Percentiles rank a stretch among this genome's conserved stretches.
These are phyloP conservation scores for Clonostachys rhizophaga DNA, from an alignment of 2,329 filamentous ascomycete genomes.

Conservation along the genomic window DNA sequence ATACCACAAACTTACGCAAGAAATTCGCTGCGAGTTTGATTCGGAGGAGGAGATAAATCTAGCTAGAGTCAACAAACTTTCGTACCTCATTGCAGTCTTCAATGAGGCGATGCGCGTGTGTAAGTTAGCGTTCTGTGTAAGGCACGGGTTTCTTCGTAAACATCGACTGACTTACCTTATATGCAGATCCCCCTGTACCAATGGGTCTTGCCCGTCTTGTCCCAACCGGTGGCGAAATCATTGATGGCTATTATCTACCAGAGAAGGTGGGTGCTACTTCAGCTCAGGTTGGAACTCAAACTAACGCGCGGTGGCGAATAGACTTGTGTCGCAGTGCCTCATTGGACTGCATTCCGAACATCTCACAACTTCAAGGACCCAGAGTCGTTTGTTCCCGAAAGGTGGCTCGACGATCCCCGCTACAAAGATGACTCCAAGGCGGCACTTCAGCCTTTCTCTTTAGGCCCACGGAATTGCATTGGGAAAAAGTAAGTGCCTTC, in stretches of 20 bases:
- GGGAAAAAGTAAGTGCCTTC: slow-evolving; percentile 2
- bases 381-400: slow-evolving; percentile 26
- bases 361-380: slow-evolving; percentile 19
- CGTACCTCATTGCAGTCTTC: slow-evolving; percentile 24
- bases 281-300: too few species aligned
- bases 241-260: background rate
- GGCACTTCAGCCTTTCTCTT: slow-evolving; percentile 17
- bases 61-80: slow-evolving; percentile 19
- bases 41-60: slow-evolving; percentile 20
- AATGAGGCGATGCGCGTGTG: slow-evolving; percentile 32
- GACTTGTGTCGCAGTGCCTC: too few species aligned
- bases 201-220: background rate
- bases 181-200: slow-evolving; percentile 8
- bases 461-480: slow-evolving; percentile 10
- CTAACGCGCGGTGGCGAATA: too few species aligned
- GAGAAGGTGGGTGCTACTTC: too few species aligned
- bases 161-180: background rate
- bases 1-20: background rate
- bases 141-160: too few species aligned
- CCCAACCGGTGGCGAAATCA: background rate
- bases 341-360: too few species aligned
- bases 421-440: slow-evolving; percentile 14
- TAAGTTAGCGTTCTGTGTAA: slow-evolving; percentile 7
- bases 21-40: background rate
- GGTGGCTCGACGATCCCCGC: slow-evolving; percentile 19